Evolutionary conservation across 1,284 basidiomycete genomes (phyloP).

Genomic region (Psilocybe mexicana): DNA sequence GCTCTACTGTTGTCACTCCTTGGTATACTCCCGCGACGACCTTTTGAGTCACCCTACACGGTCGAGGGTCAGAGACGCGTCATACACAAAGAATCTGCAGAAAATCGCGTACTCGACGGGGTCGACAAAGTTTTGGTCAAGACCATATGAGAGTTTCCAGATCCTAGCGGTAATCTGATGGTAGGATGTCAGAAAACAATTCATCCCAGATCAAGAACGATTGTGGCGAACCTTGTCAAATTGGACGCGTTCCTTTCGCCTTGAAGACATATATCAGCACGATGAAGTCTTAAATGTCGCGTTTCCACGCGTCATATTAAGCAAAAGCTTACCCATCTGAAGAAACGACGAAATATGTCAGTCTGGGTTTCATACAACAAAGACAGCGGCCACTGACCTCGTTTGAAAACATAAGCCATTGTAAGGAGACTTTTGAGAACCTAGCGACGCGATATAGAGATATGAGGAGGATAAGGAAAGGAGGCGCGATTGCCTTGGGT

Average conservation of each 20-base stretch:
- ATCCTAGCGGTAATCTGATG: constrained; percentile 85
- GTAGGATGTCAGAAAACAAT: constrained; percentile 14
- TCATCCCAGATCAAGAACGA: constrained; percentile 20
- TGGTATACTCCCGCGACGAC: constrained; percentile 95
- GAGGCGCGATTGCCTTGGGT: constrained; percentile 2
- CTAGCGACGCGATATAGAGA: not conserved
- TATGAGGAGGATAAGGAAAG: constrained; percentile 5
- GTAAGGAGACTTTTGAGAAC: constrained; percentile 8
- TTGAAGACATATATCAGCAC: constrained; percentile 32
- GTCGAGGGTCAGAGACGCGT: not conserved
- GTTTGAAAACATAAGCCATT: constrained; percentile 75
- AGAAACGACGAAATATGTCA: constrained; percentile 10
- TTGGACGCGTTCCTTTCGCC: constrained; percentile 83
- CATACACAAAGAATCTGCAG: not conserved
- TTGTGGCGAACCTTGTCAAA: constrained; percentile 71
- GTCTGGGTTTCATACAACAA: constrained; percentile 11
- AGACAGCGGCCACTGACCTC: constrained; percentile 51
- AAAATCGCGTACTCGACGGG: constrained; percentile 77
- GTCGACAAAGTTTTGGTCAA: constrained; percentile 92
- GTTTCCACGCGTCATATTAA: constrained; percentile 36
- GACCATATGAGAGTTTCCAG: constrained; percentile 95
- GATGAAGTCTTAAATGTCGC: constrained; percentile 31
- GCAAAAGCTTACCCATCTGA: constrained; percentile 62
- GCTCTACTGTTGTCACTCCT: constrained; percentile 95
- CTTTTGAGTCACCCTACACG: constrained; percentile 81